Evolutionary conservation across 2,329 filamentous ascomycete species (phyloP), one percentile per base, ranked within the genome.

Genomic region (Pseudocercospora eumusae): DNA sequence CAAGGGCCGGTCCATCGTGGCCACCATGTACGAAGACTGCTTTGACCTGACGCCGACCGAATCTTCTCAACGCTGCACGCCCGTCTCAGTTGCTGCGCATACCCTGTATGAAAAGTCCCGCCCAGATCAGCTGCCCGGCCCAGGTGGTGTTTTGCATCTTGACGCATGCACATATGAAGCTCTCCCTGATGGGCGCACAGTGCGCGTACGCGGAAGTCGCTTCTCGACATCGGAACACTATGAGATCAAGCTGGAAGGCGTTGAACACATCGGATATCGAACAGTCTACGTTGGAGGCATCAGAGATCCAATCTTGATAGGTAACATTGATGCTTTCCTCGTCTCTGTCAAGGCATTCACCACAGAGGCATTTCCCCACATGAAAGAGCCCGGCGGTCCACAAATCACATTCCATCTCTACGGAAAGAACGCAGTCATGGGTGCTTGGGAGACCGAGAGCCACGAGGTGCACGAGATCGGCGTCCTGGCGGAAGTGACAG

Each of bases 51-150:
- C 69, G 1, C 81, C 83, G 0, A 67, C 79, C 0, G 72, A 75
- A 4, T 74, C 77, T 0, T 64, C 65, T 0, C 74, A 77, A 0
- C 72, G 71, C 1, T 85, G 83, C 62, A 84, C 80, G 0, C 77
- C 80, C 0, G 59, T 80, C 0, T 80, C 78, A 0, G 82, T 85
- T 0, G 82, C 82, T 0, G 81, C 83, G 0, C 83, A 85, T 63
- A 80, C 82, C 0, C 69, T 85, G 9, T 85, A 85, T 56, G 83
- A 85, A 72, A 85, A 85, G 62, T 75, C 78, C 0, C 69, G 83
- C 15, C 83, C 83, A 0, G 83, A 85, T 68, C 66, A 80, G 0
- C 67, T 84, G 1, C 63, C 73, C 4, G 83, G 83, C 0, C 83
- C 83, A 0, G 83, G 83, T 0, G 83, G 83, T 0, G 68, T 72